Evolutionary conservation across 2,329 filamentous ascomycete species (phyloP).

Genomic region (Dactylellina haptotyla): DNA sequence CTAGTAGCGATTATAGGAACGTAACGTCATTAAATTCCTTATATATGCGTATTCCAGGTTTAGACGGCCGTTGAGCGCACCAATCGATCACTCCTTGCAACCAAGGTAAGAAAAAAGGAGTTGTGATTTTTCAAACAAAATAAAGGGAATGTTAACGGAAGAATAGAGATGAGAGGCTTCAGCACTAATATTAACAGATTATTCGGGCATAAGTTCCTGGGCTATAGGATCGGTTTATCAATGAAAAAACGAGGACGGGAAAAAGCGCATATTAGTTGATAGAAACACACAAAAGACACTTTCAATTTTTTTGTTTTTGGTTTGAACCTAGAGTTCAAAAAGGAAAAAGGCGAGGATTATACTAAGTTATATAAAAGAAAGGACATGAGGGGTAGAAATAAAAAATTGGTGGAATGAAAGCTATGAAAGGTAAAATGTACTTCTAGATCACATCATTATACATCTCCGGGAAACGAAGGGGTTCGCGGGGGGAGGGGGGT

Average conservation of each 20-base stretch:
- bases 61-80: too few relatives aligned
- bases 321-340: neutral
- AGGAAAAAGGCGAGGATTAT: too few relatives aligned
- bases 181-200: neutral
- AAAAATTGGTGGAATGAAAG: neutral
- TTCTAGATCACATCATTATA: constrained; percentile 53
- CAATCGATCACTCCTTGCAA: neutral
- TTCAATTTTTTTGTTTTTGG: constrained; percentile 28
- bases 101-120: constrained; percentile 12
- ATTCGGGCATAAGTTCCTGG: neutral
- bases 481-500: neutral
- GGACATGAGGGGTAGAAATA: neutral
- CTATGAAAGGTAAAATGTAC: constrained; percentile 15
- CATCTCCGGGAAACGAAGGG: constrained; percentile 31
- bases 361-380: neutral
- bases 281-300: constrained; percentile 1
- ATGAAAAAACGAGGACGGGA: too few relatives aligned
- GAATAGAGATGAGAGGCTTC: neutral
- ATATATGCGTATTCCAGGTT: too few relatives aligned
- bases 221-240: too few relatives aligned
- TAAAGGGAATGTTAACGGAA: constrained; percentile 6
- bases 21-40: too few relatives aligned
- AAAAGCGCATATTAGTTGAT: too few relatives aligned
- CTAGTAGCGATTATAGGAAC: too few relatives aligned
- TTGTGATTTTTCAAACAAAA: constrained; percentile 4